A percentile compares a stretch with the other conserved stretches of the same genome.
Conservation (phyloP, 2,329 filamentous ascomycete species). For the Chalaropsis thielavioides region DNA sequence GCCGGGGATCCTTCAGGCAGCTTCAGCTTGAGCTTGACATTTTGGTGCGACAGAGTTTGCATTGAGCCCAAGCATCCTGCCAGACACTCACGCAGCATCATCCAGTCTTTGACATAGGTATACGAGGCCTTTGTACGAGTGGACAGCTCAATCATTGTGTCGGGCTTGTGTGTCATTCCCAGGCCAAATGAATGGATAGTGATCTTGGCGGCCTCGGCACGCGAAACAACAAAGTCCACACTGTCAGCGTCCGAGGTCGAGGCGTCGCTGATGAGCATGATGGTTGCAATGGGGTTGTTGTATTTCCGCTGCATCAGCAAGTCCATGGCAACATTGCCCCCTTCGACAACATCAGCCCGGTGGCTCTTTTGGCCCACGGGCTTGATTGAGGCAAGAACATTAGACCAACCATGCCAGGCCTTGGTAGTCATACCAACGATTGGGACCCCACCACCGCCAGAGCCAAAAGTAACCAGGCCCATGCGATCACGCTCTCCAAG, state of each 20-base stretch:
- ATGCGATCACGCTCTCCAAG: conserved; percentile 89
- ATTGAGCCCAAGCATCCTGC: conserved; percentile 84
- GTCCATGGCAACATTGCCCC: conserved; percentile 96
- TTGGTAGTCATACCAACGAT: conserved; percentile 98
- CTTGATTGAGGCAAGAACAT: conserved; percentile 71
- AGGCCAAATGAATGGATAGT: conserved; percentile 93
- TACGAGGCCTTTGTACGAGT: conserved; percentile 93
- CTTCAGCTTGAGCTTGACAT: conserved; percentile 87
- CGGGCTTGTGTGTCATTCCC: conserved; percentile 92
- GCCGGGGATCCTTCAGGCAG: conserved; percentile 91
- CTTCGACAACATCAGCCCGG: conserved; percentile 90
- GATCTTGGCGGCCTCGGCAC: conserved; percentile 94
- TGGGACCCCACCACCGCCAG: conserved; percentile 80
- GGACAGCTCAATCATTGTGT: conserved; percentile 96
- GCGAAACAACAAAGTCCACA: conserved; percentile 92
- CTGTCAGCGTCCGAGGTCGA: conserved; percentile 88
- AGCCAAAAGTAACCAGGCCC: conserved; percentile 94
- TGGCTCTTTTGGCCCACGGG: conserved; percentile 94
- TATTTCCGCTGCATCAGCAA: conserved; percentile 94
- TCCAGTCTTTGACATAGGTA: conserved; percentile 98
- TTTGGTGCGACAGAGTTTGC: conserved; percentile 93
- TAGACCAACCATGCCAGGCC: conserved; percentile 81
- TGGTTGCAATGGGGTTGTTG: conserved; percentile 87
- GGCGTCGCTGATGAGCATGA: conserved; percentile 93
- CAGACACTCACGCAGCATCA: conserved; percentile 96